phyloP scores from a whole-genome alignment of 2,329 filamentous ascomycete species.

The Coniochaeta pulveracea region DNA sequence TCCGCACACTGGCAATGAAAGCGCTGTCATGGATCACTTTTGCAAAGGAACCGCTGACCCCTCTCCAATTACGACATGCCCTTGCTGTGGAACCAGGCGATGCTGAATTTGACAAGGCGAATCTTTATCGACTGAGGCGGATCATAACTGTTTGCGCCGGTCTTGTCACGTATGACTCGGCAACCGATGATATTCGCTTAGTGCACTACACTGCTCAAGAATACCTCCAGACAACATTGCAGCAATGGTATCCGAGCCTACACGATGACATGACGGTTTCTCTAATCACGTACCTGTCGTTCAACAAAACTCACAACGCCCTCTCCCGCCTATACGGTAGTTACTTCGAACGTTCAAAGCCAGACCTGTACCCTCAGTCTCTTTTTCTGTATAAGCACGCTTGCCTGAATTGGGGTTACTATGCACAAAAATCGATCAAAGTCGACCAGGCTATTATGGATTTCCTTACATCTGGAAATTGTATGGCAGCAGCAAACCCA shows the following conservation, averaged over 20 bases:
- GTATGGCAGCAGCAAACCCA: background rate
- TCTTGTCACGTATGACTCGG: slow-evolving; percentile 22
- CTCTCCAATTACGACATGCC: slow-evolving; percentile 22
- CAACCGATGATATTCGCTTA: slow-evolving; percentile 21
- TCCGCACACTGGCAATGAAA: slow-evolving; percentile 10
- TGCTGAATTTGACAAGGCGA: slow-evolving; percentile 17
- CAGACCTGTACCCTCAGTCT: slow-evolving; percentile 11
- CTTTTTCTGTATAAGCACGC: slow-evolving; percentile 18
- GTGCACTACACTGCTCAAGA: slow-evolving; percentile 29
- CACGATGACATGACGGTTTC: slow-evolving; percentile 5
- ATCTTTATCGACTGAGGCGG: slow-evolving; percentile 14
- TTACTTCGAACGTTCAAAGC: slow-evolving; percentile 12
- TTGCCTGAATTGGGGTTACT: slow-evolving; percentile 20
- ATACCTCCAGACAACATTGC: slow-evolving; percentile 20
- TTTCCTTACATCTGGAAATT: slow-evolving; percentile 8
- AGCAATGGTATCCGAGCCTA: slow-evolving; percentile 2
- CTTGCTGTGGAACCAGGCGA: slow-evolving; percentile 19
- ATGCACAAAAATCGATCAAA: slow-evolving; percentile 8
- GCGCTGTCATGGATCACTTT: slow-evolving; percentile 23
- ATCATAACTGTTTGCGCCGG: slow-evolving; percentile 22
- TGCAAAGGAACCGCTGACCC: slow-evolving; percentile 16
- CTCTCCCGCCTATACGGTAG: slow-evolving; percentile 10
- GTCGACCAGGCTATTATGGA: slow-evolving; percentile 4
- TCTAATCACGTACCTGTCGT: slow-evolving; percentile 19
- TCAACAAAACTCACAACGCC: slow-evolving; percentile 12